Evolutionary conservation across 352 stramenopile genomes (phyloP).

Genomic region (Achlya hypogyna): DNA sequence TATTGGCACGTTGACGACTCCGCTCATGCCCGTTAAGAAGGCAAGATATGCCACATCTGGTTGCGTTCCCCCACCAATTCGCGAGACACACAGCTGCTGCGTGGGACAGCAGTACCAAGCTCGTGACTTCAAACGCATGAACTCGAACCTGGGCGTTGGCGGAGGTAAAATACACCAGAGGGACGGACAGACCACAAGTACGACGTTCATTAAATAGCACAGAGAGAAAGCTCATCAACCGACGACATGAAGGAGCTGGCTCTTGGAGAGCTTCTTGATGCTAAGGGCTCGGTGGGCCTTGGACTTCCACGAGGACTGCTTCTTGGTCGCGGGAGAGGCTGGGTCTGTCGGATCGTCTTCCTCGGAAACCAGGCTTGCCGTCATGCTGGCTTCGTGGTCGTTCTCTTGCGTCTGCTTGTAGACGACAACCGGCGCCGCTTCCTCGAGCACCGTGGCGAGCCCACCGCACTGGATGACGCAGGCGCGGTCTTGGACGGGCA

Average conservation of each 20-base stretch:
- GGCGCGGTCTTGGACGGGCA: slow-evolving; percentile 35
- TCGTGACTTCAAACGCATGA: no score
- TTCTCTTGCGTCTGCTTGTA: neutral
- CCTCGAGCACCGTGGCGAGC: slow-evolving; percentile 50
- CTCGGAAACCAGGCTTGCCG: neutral
- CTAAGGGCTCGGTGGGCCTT: neutral
- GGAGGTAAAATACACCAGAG: no score
- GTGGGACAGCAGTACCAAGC: no score
- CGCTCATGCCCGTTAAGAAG: no score
- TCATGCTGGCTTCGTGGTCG: neutral
- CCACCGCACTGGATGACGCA: slow-evolving; percentile 54
- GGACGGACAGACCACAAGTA: neutral
- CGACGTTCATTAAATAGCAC: neutral
- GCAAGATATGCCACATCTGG: no score
- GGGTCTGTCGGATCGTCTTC: neutral
- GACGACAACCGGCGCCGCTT: neutral
- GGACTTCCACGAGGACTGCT: neutral
- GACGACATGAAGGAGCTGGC: neutral
- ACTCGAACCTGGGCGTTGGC: no score
- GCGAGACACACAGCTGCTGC: no score
- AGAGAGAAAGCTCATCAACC: neutral
- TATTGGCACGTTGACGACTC: no score
- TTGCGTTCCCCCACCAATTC: no score
- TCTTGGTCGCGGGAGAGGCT: neutral
- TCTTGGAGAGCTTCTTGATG: neutral